phyloP scores from a whole-genome alignment of 768 basidiomycete species.

The Chalciporus chontae region DNA sequence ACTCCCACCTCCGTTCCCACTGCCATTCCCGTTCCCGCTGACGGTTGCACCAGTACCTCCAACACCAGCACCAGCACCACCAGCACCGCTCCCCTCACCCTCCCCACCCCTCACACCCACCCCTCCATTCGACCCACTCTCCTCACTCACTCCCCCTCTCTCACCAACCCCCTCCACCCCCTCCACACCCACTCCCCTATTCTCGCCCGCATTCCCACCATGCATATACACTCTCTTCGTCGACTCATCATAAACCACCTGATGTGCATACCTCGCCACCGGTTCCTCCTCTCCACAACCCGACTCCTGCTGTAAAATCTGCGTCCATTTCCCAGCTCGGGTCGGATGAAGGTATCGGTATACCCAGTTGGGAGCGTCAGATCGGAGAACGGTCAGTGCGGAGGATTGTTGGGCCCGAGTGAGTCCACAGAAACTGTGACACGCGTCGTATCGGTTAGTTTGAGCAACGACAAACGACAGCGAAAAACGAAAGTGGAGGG shows the following conservation, averaged over 20 bases:
- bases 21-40: neutral
- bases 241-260: constrained; percentile 66
- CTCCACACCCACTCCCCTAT: constrained; percentile 13
- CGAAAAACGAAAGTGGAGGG: too few relatives aligned
- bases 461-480: too few relatives aligned
- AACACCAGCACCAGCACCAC: neutral
- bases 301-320: constrained; percentile 46
- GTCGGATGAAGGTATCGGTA: constrained; percentile 53
- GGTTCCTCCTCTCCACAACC: constrained; percentile 34
- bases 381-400: constrained; percentile 40
- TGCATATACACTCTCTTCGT: constrained; percentile 63
- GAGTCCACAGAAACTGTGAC: constrained; percentile 60
- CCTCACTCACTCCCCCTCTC: neutral
- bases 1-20: neutral
- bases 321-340: constrained; percentile 63
- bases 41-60: neutral
- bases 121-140: too few relatives aligned
- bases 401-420: constrained; percentile 40
- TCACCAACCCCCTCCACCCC: constrained; percentile 13
- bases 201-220: constrained; percentile 68
- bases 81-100: too few relatives aligned
- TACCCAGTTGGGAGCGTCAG: constrained; percentile 60
- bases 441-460: too few relatives aligned
- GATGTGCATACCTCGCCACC: constrained; percentile 69
- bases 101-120: too few relatives aligned